A percentile compares a stretch with the other conserved stretches of the same genome.
Evolutionary conservation across 768 basidiomycete genomes (phyloP).

Genomic region (Auriscalpium vulgare): DNA sequence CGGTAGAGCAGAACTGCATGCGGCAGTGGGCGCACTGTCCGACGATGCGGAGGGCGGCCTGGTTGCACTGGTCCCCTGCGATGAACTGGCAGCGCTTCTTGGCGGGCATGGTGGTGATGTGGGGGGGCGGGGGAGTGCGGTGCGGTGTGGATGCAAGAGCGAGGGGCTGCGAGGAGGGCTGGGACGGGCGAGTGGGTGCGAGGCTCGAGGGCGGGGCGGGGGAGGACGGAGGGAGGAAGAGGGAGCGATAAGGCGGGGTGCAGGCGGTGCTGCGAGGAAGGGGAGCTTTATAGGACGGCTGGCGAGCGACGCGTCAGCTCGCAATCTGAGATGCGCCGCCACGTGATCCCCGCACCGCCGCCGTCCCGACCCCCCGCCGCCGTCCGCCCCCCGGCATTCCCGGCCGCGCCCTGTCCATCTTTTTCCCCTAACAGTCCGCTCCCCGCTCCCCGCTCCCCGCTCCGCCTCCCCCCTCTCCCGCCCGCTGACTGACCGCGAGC

Average conservation of each 20-base stretch:
- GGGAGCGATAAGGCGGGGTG: neutral
- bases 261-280: neutral
- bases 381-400: too few relatives aligned
- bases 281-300: constrained; percentile 11
- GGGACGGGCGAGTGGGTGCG: neutral
- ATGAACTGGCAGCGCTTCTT: constrained; percentile 85
- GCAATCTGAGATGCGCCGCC: constrained; percentile 12
- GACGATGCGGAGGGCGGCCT: constrained; percentile 74
- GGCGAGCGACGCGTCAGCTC: constrained; percentile 16
- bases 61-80: constrained; percentile 53
- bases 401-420: too few relatives aligned
- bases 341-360: neutral
- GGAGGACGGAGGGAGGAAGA: neutral
- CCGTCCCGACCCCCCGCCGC: too few relatives aligned
- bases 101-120: constrained; percentile 47
- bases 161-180: neutral
- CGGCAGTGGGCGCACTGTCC: constrained; percentile 81
- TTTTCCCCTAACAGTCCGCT: too few relatives aligned
- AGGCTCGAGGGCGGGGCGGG: neutral
- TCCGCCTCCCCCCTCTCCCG: too few relatives aligned
- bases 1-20: constrained; percentile 67
- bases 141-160: neutral
- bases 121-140: constrained; percentile 4
- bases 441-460: too few relatives aligned
- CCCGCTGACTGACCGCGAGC: too few relatives aligned